Base-by-base conservation (phyloP, 2,329 filamentous ascomycete genomes). In the Drechslerella stenobrocha region DNA sequence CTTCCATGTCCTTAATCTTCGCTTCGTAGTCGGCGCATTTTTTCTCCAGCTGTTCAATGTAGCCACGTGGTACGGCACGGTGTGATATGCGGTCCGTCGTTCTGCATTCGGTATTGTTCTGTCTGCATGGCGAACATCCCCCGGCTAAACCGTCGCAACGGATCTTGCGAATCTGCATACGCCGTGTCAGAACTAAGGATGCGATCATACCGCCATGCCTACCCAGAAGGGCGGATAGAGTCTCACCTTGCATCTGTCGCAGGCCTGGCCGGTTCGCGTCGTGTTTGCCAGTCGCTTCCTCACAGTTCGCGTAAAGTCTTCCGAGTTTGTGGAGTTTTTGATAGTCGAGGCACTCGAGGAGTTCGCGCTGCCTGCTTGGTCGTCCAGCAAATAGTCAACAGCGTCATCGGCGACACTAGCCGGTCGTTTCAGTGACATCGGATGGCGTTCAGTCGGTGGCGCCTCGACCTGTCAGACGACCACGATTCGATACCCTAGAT, bases 51-150 rank as follows among this genome's bases (percentile, higher is more conserved):
- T 86, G 83, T 74, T 91, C 86, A 70, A 88, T 80, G 73, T 92
- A 90, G 53, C 90, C 90, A 72, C 90, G 81, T 60, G 85, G 84
- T 65, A 88, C 87, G 51, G 89, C 89, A 70, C 87, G 86, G 63
- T 89, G 88, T 2, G 88, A 91, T 74, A 93, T 89, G 72, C 90
- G 85, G 76, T 95, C 90, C 61, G 90, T 95, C 55, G 90, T 90
- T 77, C 84, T 86, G 78, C 90, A 95, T 74, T 88, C 83, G 72
- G 87, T 84, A 70, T 84, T 85, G 75, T 88, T 87, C 76, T 87
- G 85, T 72, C 84, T 79, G 78, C 90, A 95, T 73, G 89, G 87
- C 69, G 88, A 89, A 78, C 90, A 95, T 70, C 89, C 90, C 71
- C 88, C 86, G 28, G 87, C 84, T 37, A 87, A 80, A 55, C 85